Conservation (phyloP, 345 rosid species). For the Cardamine occulta region DNA sequence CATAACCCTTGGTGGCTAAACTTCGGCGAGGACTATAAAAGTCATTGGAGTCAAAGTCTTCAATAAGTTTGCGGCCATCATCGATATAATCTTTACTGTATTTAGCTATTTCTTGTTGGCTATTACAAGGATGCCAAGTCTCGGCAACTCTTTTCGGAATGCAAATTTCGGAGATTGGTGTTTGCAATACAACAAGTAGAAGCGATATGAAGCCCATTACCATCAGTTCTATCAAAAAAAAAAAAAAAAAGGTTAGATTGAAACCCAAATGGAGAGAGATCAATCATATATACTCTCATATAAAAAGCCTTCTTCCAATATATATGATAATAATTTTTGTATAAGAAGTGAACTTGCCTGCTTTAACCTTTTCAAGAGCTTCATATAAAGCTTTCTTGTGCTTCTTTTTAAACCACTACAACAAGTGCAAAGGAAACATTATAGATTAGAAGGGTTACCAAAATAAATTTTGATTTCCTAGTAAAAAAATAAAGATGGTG, state of each 20-base stretch:
- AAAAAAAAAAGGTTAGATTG: not conserved
- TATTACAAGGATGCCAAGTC: conserved; percentile 75
- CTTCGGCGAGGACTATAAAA: conserved; percentile 49
- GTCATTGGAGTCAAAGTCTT: conserved; percentile 38
- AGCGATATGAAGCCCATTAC: conserved; percentile 79
- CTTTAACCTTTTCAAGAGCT: conserved; percentile 90
- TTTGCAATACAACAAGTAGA: conserved; percentile 55
- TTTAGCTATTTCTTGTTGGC: not conserved
- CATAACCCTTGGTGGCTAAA: conserved; percentile 47
- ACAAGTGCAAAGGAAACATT: not conserved
- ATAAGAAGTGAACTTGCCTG: conserved; percentile 45
- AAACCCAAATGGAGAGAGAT: not conserved
- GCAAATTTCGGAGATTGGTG: conserved; percentile 56
- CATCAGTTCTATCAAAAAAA: conserved; percentile 58
- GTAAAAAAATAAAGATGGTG: not conserved
- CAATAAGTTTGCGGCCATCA: conserved; percentile 52
- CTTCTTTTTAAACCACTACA: conserved; percentile 69
- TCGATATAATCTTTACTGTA: conserved; percentile 25
- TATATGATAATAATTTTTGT: not conserved
- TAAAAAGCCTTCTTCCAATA: not conserved
- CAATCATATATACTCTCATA: conserved; percentile 22
- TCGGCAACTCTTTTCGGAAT: conserved; percentile 48
- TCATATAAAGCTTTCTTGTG: conserved; percentile 70
- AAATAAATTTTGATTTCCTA: not conserved
- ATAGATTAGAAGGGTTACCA: not conserved